phyloP scores from a whole-genome alignment of 106 monocot genomes.

The Acorus gramineus region DNA sequence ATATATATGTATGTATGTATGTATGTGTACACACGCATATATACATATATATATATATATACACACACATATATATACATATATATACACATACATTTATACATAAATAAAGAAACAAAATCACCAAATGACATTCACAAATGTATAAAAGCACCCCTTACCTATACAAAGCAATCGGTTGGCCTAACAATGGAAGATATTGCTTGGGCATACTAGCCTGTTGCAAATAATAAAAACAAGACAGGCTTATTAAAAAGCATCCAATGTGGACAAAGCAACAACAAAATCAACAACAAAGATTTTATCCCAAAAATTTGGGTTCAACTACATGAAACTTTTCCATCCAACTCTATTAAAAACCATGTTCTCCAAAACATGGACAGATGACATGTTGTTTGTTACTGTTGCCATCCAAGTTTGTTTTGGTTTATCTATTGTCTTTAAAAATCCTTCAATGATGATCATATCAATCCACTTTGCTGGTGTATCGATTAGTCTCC shows the following conservation, averaged over 20 bases:
- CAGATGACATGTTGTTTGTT: no score
- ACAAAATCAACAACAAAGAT: neutral
- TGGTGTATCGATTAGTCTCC: no score
- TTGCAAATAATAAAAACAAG: constrained; percentile 1
- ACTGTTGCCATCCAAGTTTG: no score
- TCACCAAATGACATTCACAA: neutral
- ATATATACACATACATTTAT: neutral
- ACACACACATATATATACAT: neutral
- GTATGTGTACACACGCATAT: no score
- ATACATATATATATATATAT: no score
- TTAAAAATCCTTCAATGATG: no score
- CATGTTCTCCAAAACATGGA: no score
- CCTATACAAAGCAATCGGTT: constrained; percentile 96
- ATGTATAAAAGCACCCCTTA: constrained; percentile 9
- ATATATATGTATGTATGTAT: no score
- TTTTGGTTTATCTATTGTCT: no score
- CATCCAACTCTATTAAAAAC: no score
- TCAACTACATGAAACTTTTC: no score
- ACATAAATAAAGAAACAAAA: neutral
- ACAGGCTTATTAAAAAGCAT: neutral
- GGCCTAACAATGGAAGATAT: constrained; percentile 81
- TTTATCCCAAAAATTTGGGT: neutral
- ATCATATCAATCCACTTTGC: no score
- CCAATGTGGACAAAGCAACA: neutral
- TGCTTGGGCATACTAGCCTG: constrained; percentile 96